A percentile compares a stretch with the other conserved stretches of the same genome.
Conservation (phyloP, 331 rosid genomes). For the Malus hybrid region DNA sequence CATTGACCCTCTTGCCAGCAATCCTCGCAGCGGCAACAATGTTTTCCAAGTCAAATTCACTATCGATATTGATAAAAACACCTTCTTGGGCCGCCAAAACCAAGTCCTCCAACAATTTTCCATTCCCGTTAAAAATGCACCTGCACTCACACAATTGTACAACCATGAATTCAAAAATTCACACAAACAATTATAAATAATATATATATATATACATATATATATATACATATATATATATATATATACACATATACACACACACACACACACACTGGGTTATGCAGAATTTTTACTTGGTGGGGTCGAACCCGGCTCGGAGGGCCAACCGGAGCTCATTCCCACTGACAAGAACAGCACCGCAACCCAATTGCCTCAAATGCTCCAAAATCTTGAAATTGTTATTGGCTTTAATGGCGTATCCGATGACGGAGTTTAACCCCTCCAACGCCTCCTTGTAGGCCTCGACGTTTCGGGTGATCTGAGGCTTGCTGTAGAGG, state of each 20-base stretch:
- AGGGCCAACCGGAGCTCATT: constrained; percentile 83
- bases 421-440: constrained; percentile 60
- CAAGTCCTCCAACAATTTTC: constrained; percentile 84
- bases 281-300: constrained; percentile 31
- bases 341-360: constrained; percentile 98
- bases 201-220: neutral
- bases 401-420: constrained; percentile 91
- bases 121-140: constrained; percentile 90
- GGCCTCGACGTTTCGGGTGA: constrained; percentile 73
- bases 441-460: constrained; percentile 75
- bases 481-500: constrained; percentile 83
- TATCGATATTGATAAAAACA: constrained; percentile 81
- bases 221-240: neutral
- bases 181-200: too few relatives aligned
- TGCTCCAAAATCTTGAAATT: constrained; percentile 86
- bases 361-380: constrained; percentile 80
- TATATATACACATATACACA: neutral
- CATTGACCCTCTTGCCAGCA: constrained; percentile 61
- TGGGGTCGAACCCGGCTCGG: constrained; percentile 82
- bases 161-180: neutral
- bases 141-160: constrained; percentile 18
- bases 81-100: constrained; percentile 75
- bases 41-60: constrained; percentile 82
- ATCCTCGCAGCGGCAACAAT: constrained; percentile 72
- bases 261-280: neutral